These are phyloP conservation scores for Trichoderma cornu-damae DNA, from an alignment of 2,329 filamentous ascomycete genomes.

Conservation along the genomic window DNA sequence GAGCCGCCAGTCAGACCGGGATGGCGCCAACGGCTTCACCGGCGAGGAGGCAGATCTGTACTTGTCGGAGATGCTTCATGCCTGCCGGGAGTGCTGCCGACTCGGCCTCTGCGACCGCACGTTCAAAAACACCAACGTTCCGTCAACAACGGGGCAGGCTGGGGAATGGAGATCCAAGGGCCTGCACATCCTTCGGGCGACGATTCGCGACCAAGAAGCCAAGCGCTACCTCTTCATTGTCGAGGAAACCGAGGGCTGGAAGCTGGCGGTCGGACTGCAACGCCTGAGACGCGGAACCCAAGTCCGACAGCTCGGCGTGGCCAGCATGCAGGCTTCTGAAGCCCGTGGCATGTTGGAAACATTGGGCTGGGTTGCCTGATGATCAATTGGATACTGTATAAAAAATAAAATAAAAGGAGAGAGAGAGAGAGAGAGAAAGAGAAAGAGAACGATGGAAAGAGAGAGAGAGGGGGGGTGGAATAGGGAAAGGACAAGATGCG, in stretches of 20 bases:
- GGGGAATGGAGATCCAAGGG: conserved; percentile 52
- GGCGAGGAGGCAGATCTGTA: conserved; percentile 64
- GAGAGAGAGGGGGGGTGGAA: too few species aligned
- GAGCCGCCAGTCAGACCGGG: conserved; percentile 44
- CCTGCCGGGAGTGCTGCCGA: conserved; percentile 61
- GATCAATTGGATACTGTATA: background rate
- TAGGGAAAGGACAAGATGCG: background rate
- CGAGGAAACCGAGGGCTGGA: conserved; percentile 62
- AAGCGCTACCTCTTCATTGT: conserved; percentile 63
- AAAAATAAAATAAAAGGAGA: background rate
- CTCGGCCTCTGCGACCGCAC: conserved; percentile 45
- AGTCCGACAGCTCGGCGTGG: conserved; percentile 54
- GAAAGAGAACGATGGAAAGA: background rate
- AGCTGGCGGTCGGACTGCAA: conserved; percentile 58
- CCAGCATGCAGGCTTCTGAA: conserved; percentile 51
- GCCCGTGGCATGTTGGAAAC: conserved; percentile 52
- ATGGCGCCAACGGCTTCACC: conserved; percentile 48
- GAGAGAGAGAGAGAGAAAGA: background rate
- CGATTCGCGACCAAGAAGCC: conserved; percentile 60
- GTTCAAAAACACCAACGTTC: conserved; percentile 41
- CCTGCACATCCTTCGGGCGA: conserved; percentile 59
- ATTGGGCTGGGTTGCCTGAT: conserved; percentile 47
- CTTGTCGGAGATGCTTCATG: conserved; percentile 55
- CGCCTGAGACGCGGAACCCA: conserved; percentile 56
- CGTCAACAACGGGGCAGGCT: conserved; percentile 40